Evolutionary conservation across 2,329 filamentous ascomycete species (phyloP).

Genomic region (Neoascochyta sp.): DNA sequence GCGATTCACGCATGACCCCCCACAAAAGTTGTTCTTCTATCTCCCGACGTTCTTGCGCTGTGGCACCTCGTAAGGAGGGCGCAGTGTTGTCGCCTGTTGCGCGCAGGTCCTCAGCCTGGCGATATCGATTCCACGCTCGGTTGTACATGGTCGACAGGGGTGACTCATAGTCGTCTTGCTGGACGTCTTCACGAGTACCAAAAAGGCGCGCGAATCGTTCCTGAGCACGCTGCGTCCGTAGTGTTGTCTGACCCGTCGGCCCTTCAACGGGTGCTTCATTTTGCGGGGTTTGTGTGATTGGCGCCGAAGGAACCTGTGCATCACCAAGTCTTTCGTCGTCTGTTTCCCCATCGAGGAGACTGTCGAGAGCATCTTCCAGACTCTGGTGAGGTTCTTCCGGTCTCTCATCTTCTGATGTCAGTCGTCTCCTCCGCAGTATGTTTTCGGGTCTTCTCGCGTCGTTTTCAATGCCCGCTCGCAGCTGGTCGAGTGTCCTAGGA

Average conservation of each 20-base stretch:
- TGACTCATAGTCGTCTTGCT: conserved; percentile 48
- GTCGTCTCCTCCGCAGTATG: conserved; percentile 18
- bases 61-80: conserved; percentile 18
- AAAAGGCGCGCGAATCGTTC: conserved; percentile 40
- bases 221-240: conserved; percentile 19
- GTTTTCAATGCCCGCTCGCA: conserved; percentile 34
- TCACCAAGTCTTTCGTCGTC: conserved; percentile 17
- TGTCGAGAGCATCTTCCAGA: conserved; percentile 36
- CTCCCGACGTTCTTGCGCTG: conserved; percentile 24
- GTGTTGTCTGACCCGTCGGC: conserved; percentile 13
- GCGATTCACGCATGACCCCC: conserved; percentile 32
- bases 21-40: conserved; percentile 33
- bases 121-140: conserved; percentile 44
- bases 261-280: conserved; percentile 2
- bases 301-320: neutral
- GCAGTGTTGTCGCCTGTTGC: conserved; percentile 19
- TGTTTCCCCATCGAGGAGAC: conserved; percentile 26
- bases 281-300: conserved; percentile 1
- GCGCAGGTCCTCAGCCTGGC: conserved; percentile 39
- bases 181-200: conserved; percentile 46
- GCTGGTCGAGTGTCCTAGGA: conserved; percentile 46
- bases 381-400: conserved; percentile 24
- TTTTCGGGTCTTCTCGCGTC: conserved; percentile 30
- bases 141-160: conserved; percentile 48
- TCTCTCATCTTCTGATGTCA: conserved; percentile 23